Base-by-base conservation (phyloP, 208 protist species). In the Acanthamoeba lenticulata region DNA sequence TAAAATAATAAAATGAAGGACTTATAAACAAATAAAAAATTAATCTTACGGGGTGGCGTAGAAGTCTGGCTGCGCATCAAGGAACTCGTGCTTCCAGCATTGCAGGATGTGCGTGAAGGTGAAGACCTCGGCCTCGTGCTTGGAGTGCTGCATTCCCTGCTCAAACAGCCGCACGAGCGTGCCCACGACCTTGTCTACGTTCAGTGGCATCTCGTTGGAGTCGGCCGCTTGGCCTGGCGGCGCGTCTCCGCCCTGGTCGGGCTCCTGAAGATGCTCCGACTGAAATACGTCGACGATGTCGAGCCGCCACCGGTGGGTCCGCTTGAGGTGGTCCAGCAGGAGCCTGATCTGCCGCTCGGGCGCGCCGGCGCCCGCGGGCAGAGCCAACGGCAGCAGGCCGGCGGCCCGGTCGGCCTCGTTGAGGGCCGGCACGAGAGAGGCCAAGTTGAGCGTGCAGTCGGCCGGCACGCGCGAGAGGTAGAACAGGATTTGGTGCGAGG, bases 401-500 rank as follows among this genome's bases (percentile, higher is more conserved):
- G 65, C 34, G 32, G 65, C 65, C 34, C 34, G n/a, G 34, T 74
- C 65, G 1, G 65, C 65, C 34, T 9, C 32, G 9, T 74, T 27
- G 65, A 74, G n/a, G 65, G 21, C 27, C 4, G 65, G 34, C 32
- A 74, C 7, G 27, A 19, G 2, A 2, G 65, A 38, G n/a, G 17
- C 36, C 34, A 57, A 2, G 42, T 86, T 36, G 24, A 86, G 77
- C 32, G 15, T 86, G 47, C 52, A 60, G 24, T 55, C 47, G 1
- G 32, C 2, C 9, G 83, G 45, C 21, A 90, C 34, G 15, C 83
- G 45, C 3, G 83, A 90, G 2, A 90, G 83, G 36, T 60, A 60
- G 55, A 90, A 90, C n/a, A 90, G 83, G 32, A 90, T 65, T 34
- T 90, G 52, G 34, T 90, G 83, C 55, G 83, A 67, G 1, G 83